Conservation (phyloP, 768 basidiomycete genomes). For the Podaxis pistillaris region DNA sequence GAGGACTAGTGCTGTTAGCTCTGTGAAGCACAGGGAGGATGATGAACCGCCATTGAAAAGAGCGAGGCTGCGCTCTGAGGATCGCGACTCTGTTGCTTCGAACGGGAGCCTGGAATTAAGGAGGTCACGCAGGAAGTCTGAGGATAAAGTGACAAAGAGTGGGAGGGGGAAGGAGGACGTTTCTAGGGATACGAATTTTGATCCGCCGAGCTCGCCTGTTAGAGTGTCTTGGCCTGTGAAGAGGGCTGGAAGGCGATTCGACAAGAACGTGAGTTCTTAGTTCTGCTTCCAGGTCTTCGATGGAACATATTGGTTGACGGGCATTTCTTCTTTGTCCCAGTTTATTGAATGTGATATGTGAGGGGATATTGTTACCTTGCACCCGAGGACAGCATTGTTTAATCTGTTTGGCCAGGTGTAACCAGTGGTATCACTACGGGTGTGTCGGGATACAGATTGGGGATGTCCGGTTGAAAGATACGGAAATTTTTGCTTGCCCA, state of each 20-base stretch:
- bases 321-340: conserved; percentile 14
- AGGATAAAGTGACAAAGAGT: neutral
- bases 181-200: neutral
- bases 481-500: conserved; percentile 38
- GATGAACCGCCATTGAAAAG: conserved; percentile 28
- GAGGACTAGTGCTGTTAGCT: conserved; percentile 17
- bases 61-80: conserved; percentile 15
- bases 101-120: conserved; percentile 1
- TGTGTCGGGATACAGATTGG: conserved; percentile 37
- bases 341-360: conserved; percentile 27
- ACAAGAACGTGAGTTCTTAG: conserved; percentile 23
- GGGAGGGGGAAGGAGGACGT: neutral
- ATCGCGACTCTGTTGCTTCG: conserved; percentile 13
- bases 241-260: conserved; percentile 21
- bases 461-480: conserved; percentile 33
- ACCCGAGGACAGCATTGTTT: neutral
- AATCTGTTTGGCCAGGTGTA: conserved; percentile 28
- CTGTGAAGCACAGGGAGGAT: neutral
- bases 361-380: conserved; percentile 9
- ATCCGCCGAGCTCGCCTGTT: neutral
- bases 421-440: conserved; percentile 49
- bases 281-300: neutral
- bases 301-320: neutral
- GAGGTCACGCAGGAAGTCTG: neutral
- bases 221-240: conserved; percentile 23